Evolutionary conservation across 495 filamentous ascomycete species (phyloP), one percentile per base, ranked within the genome.

Genomic region (Penicillium pulvis): DNA sequence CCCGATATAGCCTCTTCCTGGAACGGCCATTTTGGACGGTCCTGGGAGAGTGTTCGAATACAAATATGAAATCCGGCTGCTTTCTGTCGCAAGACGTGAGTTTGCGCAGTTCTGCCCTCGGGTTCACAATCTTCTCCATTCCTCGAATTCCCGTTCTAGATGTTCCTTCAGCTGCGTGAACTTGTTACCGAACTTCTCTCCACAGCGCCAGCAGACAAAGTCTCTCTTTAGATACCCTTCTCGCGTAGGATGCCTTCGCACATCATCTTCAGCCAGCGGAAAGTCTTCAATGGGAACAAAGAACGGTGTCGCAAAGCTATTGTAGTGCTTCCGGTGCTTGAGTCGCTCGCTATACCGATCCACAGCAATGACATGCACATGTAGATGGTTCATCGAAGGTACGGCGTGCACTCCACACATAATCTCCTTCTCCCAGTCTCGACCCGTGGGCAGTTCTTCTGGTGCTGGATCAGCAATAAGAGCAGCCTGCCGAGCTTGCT

Each of bases 351-450:
- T 90, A 54, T 82, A 75, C 68, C 87, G 81, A 71, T 98, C 94
- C 31, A 79, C 73, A 17, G 87, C 86, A 31, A 98, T 69, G 36
- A 98, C 84, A 73, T 98, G 94, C 17, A 98, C 80, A 71, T 98
- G 94, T 54, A 98, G 71, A 73, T 97, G 91, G 53, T 85, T 87
- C 94, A 98, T 96, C 19, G 84, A 89, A n/a, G 94, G 94, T 55
- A 85, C 81, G 3, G 90, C 89, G 75, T 98, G 94, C 0, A 96
- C 77, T 20, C 94, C 94, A 16, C 85, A 81, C 43, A 85, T 81
- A 54, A 97, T 80, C 26, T 94, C 91, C n/a, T 70, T 70, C 41
- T 80, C 76, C 89, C 91, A 98, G 68, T 96, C 85, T 19, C 93
- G 77, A 1, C 92, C 92, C 0, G 65, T 58, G 0, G 92, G 91